Base-by-base conservation (phyloP, 176 grass and related monocot species). In the Musa troglodytarum region DNA sequence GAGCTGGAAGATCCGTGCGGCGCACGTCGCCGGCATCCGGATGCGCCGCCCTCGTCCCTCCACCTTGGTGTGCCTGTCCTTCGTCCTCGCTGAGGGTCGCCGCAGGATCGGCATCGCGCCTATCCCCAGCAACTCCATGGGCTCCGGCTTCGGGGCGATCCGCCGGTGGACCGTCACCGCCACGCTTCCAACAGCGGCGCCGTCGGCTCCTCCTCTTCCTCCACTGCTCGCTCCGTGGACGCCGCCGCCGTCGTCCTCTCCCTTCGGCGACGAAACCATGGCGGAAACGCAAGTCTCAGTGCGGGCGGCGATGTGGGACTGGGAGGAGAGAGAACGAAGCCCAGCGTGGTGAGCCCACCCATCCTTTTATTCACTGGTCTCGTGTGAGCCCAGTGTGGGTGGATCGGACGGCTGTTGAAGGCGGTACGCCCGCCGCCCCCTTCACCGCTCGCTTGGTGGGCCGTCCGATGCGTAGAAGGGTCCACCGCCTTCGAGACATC, bases 1-100 rank as follows among this genome's bases (percentile, higher is more conserved):
- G 23, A 96, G 78, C 68, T 83, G 87, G 21, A 85, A 81, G 49
- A 96, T 84, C 81, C 85, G 75, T 2, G 83, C 89, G 2, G 89
- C 89, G 78, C 92, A 96, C 28, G 87, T 73, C 23, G 78, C 83
- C 23, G 92, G 82, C 89, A 96, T 86, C 51, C 89, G 85, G 85
- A 96, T 96, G 78, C 92, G 85, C 20, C 92, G 89, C 43, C 89
- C 89, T 17, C 92, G 89, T 21, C 92, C 92, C 87, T 96, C 92
- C 7, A 96, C 92, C 74, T 89, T 96, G 15, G 80, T 89, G 82
- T 96, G 92, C 58, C 92, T 82, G 81, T 96, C 92, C 74, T 85
- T 83, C 68, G 92, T 88, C 16, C 89, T 67, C 74, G 84, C 82
- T 9, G 86, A 19, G 8, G 81, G 55, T 0, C 92, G 88, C 1